Evolutionary conservation across 805 yeast species (phyloP).

Genomic region (Clavispora carvajalis): DNA sequence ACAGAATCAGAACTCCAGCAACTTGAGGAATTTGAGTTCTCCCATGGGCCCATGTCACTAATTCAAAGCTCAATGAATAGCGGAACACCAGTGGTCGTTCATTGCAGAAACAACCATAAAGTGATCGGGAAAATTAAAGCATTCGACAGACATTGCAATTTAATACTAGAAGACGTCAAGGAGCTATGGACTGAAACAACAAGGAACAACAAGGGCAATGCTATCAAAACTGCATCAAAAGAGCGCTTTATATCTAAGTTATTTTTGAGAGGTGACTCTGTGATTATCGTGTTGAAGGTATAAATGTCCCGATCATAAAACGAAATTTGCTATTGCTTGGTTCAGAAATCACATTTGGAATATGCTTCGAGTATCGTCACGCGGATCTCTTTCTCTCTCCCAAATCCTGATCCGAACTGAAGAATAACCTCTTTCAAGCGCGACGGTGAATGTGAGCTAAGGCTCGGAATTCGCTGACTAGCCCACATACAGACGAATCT

Average conservation of each 20-base stretch:
- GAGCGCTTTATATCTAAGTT: conserved; percentile 79
- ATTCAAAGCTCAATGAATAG: conserved; percentile 77
- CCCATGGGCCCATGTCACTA: conserved; percentile 85
- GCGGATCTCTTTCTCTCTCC: no score
- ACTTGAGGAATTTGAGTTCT: conserved; percentile 84
- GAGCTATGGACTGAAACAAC: conserved; percentile 75
- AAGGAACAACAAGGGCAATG: conserved; percentile 61
- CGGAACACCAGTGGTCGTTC: conserved; percentile 74
- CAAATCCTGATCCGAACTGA: no score
- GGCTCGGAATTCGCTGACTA: no score
- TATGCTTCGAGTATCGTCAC: no score
- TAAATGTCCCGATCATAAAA: no score
- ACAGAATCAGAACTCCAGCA: conserved; percentile 73
- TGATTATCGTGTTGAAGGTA: conserved; percentile 68
- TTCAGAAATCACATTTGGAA: no score
- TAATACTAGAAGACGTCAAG: conserved; percentile 87
- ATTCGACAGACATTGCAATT: conserved; percentile 92
- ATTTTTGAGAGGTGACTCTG: conserved; percentile 94
- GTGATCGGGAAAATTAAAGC: conserved; percentile 87
- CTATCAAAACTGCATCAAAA: conserved; percentile 58
- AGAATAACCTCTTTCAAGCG: no score
- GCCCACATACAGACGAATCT: no score
- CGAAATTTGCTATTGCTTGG: no score
- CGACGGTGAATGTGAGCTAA: no score
- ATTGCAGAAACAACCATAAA: conserved; percentile 91